Evolutionary conservation across 2,329 filamentous ascomycete species (phyloP).

Genomic region (Aciculosporium take): DNA sequence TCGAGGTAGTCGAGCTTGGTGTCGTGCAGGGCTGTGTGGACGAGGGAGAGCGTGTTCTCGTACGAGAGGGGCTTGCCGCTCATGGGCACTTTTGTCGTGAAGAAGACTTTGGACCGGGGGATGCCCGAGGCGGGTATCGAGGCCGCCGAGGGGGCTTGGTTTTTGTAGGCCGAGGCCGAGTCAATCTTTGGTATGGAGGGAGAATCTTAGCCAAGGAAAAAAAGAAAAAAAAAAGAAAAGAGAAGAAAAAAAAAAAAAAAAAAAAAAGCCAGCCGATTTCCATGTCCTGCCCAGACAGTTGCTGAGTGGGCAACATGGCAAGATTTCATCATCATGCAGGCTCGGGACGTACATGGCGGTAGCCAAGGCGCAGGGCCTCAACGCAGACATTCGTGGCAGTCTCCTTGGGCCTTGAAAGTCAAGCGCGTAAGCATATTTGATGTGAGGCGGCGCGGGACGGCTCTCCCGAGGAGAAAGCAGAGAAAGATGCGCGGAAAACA

Average conservation of each 20-base stretch:
- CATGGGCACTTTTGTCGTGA: slow-evolving; percentile 42
- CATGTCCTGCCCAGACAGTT: too few species aligned
- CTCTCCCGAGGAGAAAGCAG: background rate
- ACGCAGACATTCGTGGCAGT: slow-evolving; percentile 22
- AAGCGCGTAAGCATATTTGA: background rate
- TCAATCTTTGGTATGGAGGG: slow-evolving; percentile 28
- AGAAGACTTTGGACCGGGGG: slow-evolving; percentile 36
- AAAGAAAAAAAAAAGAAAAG: background rate
- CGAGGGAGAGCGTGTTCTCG: slow-evolving; percentile 45
- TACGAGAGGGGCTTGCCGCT: slow-evolving; percentile 34
- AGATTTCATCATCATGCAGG: too few species aligned
- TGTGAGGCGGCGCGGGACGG: background rate
- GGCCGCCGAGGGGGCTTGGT: slow-evolving; percentile 34
- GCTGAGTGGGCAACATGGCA: too few species aligned
- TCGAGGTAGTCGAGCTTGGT: slow-evolving; percentile 54
- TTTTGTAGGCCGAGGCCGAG: slow-evolving; percentile 36
- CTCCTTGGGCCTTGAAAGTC: slow-evolving; percentile 15
- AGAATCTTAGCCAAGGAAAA: background rate
- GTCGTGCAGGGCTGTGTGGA: slow-evolving; percentile 47
- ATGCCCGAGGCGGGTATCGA: slow-evolving; percentile 28
- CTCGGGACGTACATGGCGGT: slow-evolving; percentile 35
- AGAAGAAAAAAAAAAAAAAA: too few species aligned
- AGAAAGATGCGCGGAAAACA: background rate
- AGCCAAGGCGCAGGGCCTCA: slow-evolving; percentile 35
- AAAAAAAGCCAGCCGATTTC: too few species aligned